Conservation (phyloP, 2,329 filamentous ascomycete species). For the Colletotrichum tofieldiae region DNA sequence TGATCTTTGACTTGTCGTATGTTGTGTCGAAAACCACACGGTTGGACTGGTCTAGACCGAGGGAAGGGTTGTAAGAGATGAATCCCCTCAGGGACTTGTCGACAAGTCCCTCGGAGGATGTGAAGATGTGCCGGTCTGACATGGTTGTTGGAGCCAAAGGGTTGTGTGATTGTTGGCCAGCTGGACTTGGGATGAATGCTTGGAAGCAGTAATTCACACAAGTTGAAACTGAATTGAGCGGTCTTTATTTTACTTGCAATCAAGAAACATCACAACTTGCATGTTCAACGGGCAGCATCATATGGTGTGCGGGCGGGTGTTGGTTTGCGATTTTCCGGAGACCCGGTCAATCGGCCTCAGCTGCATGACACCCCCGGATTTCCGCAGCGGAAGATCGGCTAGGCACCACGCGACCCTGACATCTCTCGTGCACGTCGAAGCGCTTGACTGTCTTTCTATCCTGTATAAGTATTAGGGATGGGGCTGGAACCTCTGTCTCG, state of each 20-base stretch:
- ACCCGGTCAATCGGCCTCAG: conserved; percentile 13
- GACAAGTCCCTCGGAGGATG: conserved; percentile 68
- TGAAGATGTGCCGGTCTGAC: conserved; percentile 69
- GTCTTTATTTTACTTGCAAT: too few relatives aligned
- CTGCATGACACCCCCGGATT: conserved; percentile 25
- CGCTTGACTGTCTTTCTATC: neutral
- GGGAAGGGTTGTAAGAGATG: conserved; percentile 67
- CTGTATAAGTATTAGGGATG: neutral
- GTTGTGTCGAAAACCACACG: conserved; percentile 66
- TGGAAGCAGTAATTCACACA: neutral
- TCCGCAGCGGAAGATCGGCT: conserved; percentile 41
- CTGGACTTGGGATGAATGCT: neutral
- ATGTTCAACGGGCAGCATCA: conserved; percentile 18
- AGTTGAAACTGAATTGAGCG: neutral
- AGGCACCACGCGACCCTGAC: neutral
- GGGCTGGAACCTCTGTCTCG: neutral
- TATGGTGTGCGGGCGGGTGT: conserved; percentile 28
- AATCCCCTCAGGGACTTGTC: conserved; percentile 67
- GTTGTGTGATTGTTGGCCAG: conserved; percentile 18
- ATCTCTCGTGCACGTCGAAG: neutral
- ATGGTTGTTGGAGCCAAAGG: conserved; percentile 52
- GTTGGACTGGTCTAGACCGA: conserved; percentile 66
- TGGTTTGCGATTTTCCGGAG: conserved; percentile 23
- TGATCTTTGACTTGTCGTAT: conserved; percentile 62
- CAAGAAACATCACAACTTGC: neutral